Evolutionary conservation across 2,329 filamentous ascomycete species (phyloP), one percentile per base, ranked within the genome.

Genomic region (Pezicula radicicola): DNA sequence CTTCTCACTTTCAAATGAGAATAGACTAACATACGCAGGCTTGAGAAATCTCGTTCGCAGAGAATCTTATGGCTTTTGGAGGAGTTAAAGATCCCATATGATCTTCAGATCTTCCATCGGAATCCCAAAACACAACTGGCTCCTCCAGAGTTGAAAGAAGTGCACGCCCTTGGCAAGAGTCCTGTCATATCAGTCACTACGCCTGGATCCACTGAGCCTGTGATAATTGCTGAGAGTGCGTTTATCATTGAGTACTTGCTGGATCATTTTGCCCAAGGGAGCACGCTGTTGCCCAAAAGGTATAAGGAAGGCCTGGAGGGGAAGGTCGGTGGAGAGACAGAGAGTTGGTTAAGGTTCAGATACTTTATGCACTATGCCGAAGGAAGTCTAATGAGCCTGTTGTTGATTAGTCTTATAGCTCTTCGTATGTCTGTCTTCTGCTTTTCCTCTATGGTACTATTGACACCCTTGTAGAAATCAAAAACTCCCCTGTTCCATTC

Each of bases 101-200:
- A 92, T 55, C 72, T 97, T 52, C 83, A 93, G 64, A 78, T 87
- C 49, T 94, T 88, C 77, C 90, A 89, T 68, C 86, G 92, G 49
- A 67, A 76, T 57, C 72, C 70, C 50, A 64, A 74, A 52, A 80
- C 86, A 50, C 79, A 75, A 61, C 75, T 89, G n/a, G 92, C 92
- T 1, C 89, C 90, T 3, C 75, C 83, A 0, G 87, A 89, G 63
- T 79, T 97, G 43, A 85, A 88, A 64, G 77, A 89, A 57, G 72
- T 96, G 36, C 91, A 96, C 64, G 87, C 90, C 0, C 77, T 97
- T 4, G 93, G 93, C 55, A 96, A 96, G 68, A 91, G 90, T 1
- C 93, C 93, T 0, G 73, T 93, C 40, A 73, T 97, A 58, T 81
- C 80, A 8, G 75, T 97, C 60, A 72, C 70, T n/a, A 66, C 74